phyloP scores from a whole-genome alignment of 805 yeast genomes.

The Wickerhamiella hasegawae region DNA sequence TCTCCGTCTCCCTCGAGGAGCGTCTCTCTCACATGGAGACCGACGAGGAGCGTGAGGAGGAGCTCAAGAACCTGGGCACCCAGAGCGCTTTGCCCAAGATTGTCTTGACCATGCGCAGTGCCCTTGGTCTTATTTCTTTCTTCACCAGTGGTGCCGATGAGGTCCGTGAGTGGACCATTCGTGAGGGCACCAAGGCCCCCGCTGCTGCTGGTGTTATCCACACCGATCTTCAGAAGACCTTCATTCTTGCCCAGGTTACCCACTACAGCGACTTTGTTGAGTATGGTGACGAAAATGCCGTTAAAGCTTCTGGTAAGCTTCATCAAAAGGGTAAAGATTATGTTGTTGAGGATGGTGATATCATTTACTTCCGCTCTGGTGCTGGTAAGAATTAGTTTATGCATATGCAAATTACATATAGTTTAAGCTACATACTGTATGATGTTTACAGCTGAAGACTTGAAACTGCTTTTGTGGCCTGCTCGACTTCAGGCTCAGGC shows the following conservation, averaged over 20 bases:
- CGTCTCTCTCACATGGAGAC: conserved; percentile 75
- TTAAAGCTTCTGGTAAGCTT: conserved; percentile 80
- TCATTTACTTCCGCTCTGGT: conserved; percentile 84
- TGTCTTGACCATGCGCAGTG: conserved; percentile 71
- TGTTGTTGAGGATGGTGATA: conserved; percentile 88
- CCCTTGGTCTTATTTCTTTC: conserved; percentile 76
- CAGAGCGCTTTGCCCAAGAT: conserved; percentile 74
- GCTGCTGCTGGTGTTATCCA: conserved; percentile 93
- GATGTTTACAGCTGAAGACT: no score
- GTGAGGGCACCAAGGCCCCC: conserved; percentile 62
- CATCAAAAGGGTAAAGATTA: conserved; percentile 88
- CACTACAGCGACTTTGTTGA: conserved; percentile 69
- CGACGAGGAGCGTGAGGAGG: conserved; percentile 65
- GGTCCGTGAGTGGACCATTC: conserved; percentile 78
- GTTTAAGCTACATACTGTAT: no score
- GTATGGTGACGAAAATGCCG: conserved; percentile 60
- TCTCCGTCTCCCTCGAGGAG: conserved; percentile 85
- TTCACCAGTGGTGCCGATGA: conserved; percentile 94
- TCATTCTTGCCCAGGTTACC: conserved; percentile 84
- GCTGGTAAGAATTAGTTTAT: conserved; percentile 65
- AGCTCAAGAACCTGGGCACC: conserved; percentile 59
- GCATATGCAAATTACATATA: no score
- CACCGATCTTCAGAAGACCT: conserved; percentile 86
- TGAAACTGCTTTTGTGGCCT: no score
- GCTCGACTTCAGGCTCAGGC: no score